Base-by-base conservation (phyloP, 139 green algal genomes). In the Chlamydomonas sp. region DNA sequence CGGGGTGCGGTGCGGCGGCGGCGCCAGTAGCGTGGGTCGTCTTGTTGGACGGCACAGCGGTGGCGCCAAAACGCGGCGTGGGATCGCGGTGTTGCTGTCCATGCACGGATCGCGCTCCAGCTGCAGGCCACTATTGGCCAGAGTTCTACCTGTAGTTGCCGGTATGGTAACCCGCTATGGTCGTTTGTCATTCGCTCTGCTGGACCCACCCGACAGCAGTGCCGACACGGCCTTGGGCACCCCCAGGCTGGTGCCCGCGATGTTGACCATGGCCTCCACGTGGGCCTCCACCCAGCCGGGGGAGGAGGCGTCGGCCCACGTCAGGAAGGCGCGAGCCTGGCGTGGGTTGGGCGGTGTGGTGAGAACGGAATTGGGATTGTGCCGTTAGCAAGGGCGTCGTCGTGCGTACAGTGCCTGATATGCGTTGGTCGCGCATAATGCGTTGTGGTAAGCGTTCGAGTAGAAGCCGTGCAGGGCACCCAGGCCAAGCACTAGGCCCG, bases 271-370 rank as follows among this genome's bases (percentile, higher is more conserved):
- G 0, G 91, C 85, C 3, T 92, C 79, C n/a, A 98, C 78, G 81
- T 97, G 92, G 59, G 89, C 74, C n/a, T 95, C 92, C 67, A 94
- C 88, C 96, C 96, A 98, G 7, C 94, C 91, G 2, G 88, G 80
- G 7, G 93, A 60, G 31, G 78, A 64, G 5, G 67, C 66, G 1
- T 94, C 90, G 15, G 91, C 90, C 93, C 93, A 96, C 67, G 69
- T 5, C 79, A 96, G 60, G 86, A 96, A 96, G 31, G 89, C 73
- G 77, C 92, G 86, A 60, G 91, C 86, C 78, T 93, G 88, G 68
- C 85, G 89, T 69, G 15, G 15, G 17, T 3, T 16, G 63, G 15
- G 49, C 3, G n/a, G 31, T 4, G 79, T 67, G 67, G 67, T 5
- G 67, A 68, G 49, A 6, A 58, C 58, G 12, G 62, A 58, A n/a